These are phyloP conservation scores for Hymenoscyphus repandus DNA, from an alignment of 2,329 filamentous ascomycete genomes.

Conservation along the genomic window DNA sequence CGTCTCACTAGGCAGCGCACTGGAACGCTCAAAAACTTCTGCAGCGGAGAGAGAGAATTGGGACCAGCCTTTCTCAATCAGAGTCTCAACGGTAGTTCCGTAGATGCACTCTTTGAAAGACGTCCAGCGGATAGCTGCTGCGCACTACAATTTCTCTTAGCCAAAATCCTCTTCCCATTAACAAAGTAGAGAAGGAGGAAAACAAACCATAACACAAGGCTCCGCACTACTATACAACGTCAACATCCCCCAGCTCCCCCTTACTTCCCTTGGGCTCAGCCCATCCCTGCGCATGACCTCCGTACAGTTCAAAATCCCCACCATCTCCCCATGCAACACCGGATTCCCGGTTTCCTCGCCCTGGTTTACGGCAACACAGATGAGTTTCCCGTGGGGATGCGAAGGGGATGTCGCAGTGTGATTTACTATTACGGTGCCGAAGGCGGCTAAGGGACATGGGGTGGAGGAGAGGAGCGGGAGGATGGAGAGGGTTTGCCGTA, in stretches of 20 bases:
- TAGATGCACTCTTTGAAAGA: conserved; percentile 52
- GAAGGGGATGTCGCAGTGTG: conserved; percentile 36
- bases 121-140: conserved; percentile 50
- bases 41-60: conserved; percentile 43
- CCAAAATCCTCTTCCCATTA: not conserved
- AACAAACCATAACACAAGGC: conserved; percentile 45
- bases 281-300: not conserved
- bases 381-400: conserved; percentile 36
- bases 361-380: conserved; percentile 47
- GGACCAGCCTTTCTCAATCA: conserved; percentile 44
- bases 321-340: conserved; percentile 41
- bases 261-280: conserved; percentile 33
- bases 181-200: not conserved
- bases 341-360: conserved; percentile 43
- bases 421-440: conserved; percentile 51
- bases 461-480: too few species aligned
- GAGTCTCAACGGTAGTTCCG: conserved; percentile 43
- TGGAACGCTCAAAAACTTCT: conserved; percentile 42
- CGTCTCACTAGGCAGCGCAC: conserved; percentile 33
- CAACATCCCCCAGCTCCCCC: conserved; percentile 42
- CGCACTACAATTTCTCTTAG: conserved; percentile 37
- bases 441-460: conserved; percentile 49
- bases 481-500: conserved; percentile 42
- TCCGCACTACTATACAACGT: conserved; percentile 53
- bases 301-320: not conserved